Evolutionary conservation across 1,284 basidiomycete species (phyloP), one percentile per base, ranked within the genome.

Genomic region (Melampsora occidentalis): DNA sequence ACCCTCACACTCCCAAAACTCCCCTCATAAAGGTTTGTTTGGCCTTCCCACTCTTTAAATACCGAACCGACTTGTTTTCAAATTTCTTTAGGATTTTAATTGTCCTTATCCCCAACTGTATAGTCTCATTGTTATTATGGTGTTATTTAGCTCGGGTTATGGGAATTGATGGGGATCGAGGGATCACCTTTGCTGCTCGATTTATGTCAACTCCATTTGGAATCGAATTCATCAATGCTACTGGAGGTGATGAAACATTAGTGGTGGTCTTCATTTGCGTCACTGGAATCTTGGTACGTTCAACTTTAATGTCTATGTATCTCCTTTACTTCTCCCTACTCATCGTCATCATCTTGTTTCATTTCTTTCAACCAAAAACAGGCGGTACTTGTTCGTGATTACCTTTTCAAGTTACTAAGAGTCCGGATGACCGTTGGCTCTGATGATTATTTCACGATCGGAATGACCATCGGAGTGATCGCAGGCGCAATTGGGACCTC

Each of bases 161-260:
- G 64, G 72, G 72, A 7, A 76, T 76, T 33, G 57, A 48, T 0
- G 72, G 72, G n/a, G 66, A 69, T 20, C 65, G 66, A 25, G 72
- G 62, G 2, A 76, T 76, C 51, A 69, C 72, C 1, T 76, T 76
- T 69, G 64, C 72, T 5, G 72, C 53, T 12, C 49, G 72, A 20
- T 76, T 76, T 64, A 76, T 76, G 72, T 76, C 72, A 42, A 76
- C 72, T 0, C 72, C 72, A 16, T 76, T 76, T 51, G 72, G 65
- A 18, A 76, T 76, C 59, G 65, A 76, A 22, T 69, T 76, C 42
- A 68, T 76, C 25, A 64, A 66, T 22, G 72, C 72, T 5, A 76
- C 72, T 2, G 72, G 72, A 4, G 72, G 72, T 1, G 72, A 76
- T 46, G 61, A 63, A 25, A 66, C 64, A 16, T 48, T 76, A 18